Conservation (phyloP, 106 monocot species). For the Phalaenopsis equestris region DNA sequence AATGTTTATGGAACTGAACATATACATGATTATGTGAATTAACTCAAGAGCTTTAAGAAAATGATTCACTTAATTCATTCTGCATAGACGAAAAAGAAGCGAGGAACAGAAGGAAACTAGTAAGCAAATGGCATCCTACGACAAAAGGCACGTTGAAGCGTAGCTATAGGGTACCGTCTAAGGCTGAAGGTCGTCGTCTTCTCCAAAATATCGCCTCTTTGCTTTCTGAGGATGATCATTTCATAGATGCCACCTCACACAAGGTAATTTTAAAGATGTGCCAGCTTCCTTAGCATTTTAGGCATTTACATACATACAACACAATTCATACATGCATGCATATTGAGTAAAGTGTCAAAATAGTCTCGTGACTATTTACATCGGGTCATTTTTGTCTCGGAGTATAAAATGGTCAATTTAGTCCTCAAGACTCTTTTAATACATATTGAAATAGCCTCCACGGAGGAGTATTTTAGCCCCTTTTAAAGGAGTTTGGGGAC, state of each 20-base stretch:
- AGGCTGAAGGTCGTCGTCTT: constrained; percentile 57
- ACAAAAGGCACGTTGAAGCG: constrained; percentile 90
- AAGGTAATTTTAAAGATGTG: constrained; percentile 42
- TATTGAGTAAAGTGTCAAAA: too few species aligned
- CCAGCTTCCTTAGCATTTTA: background rate
- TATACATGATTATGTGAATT: background rate
- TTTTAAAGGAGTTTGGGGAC: too few species aligned
- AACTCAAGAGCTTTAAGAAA: background rate
- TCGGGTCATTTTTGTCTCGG: too few species aligned
- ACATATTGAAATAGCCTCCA: too few species aligned
- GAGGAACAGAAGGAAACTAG: constrained; percentile 58
- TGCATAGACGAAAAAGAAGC: constrained; percentile 62
- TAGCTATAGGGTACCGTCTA: constrained; percentile 85
- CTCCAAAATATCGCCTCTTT: constrained; percentile 78
- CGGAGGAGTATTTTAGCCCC: too few species aligned
- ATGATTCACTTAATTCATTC: background rate
- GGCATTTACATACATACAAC: too few species aligned
- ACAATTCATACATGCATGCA: too few species aligned
- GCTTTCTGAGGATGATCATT: constrained; percentile 91
- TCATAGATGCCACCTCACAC: constrained; percentile 70
- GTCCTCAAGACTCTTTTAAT: too few species aligned
- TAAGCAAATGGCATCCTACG: constrained; percentile 89
- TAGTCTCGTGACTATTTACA: too few species aligned
- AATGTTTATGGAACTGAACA: background rate
- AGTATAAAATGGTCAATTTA: too few species aligned